A percentile compares a stretch with the other conserved stretches of the same genome.
Evolutionary conservation across 352 stramenopile genomes (phyloP).

Genomic region (Globisporangium cylindrosporum): DNA sequence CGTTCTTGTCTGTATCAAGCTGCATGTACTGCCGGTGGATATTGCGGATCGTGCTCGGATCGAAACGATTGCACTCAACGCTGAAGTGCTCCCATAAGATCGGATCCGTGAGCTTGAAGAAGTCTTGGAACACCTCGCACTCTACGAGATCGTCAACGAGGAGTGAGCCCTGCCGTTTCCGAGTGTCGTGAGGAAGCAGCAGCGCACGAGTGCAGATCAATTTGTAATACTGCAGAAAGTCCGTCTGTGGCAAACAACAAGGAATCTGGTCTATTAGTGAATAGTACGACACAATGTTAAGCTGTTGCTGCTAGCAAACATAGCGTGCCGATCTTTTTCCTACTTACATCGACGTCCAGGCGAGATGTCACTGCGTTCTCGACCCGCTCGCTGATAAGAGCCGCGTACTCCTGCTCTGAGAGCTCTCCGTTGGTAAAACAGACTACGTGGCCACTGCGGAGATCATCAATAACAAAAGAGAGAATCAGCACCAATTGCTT

Average conservation of each 20-base stretch:
- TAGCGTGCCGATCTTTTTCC: neutral
- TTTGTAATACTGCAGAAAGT: conserved; percentile 56
- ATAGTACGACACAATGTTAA: neutral
- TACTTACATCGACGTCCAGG: conserved; percentile 28
- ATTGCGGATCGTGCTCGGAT: conserved; percentile 28
- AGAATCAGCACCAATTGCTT: neutral
- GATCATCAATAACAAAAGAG: conserved; percentile 1
- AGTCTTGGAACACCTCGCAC: conserved; percentile 35
- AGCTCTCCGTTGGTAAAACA: conserved; percentile 15
- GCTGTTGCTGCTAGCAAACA: neutral
- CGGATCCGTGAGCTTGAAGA: conserved; percentile 39
- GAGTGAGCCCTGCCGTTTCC: conserved; percentile 21
- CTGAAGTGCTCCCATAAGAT: conserved; percentile 30
- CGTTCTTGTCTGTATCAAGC: conserved; percentile 60
- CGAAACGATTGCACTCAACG: conserved; percentile 29
- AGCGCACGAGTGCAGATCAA: conserved; percentile 57
- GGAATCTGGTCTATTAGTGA: neutral
- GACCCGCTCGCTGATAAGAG: conserved; percentile 30
- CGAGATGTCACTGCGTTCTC: conserved; percentile 13
- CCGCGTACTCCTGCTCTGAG: conserved; percentile 27
- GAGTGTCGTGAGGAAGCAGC: conserved; percentile 45
- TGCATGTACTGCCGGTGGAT: conserved; percentile 64
- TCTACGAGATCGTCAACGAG: conserved; percentile 38
- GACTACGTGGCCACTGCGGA: conserved; percentile 10
- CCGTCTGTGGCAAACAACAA: conserved; percentile 14